These are phyloP conservation scores for Cryphonectria japonica DNA, from an alignment of 2,329 filamentous ascomycete species.

Conservation along the genomic window DNA sequence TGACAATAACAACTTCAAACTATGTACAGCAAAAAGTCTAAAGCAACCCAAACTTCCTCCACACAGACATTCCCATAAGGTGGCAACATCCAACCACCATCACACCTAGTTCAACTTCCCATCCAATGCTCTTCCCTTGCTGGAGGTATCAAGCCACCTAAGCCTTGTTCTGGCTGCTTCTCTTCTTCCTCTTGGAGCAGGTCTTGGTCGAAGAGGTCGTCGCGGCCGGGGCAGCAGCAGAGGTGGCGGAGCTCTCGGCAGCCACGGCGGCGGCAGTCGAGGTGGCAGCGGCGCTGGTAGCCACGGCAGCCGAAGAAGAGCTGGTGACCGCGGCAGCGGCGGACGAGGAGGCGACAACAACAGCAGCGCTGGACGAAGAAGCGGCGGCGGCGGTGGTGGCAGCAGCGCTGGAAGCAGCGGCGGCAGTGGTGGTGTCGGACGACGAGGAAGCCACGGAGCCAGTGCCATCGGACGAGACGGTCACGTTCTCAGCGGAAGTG, in stretches of 20 bases:
- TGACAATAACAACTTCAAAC: conserved; percentile 1
- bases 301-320: background rate
- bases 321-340: background rate
- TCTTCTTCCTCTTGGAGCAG: conserved; percentile 21
- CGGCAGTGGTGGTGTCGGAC: background rate
- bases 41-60: background rate
- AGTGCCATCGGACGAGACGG: conserved; percentile 17
- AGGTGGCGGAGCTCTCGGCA: conserved; percentile 17
- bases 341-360: background rate
- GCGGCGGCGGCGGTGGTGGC: background rate
- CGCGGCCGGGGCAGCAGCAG: conserved; percentile 8
- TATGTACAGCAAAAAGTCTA: conserved; percentile 17
- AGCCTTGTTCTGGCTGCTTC: conserved; percentile 10
- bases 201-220: conserved; percentile 9
- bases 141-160: background rate
- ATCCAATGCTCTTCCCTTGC: background rate
- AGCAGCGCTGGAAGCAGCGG: background rate
- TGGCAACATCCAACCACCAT: background rate
- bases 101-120: background rate
- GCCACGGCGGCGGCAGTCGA: conserved; percentile 5
- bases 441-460: conserved; percentile 5
- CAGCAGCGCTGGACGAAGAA: conserved; percentile 6
- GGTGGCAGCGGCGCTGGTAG: background rate
- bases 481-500: conserved; percentile 20
- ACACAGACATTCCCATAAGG: background rate